Percentiles rank a stretch among this genome's conserved stretches.
These are phyloP conservation scores for Xylaria sp. DNA, from an alignment of 2,329 filamentous ascomycete species.

Conservation along the genomic window DNA sequence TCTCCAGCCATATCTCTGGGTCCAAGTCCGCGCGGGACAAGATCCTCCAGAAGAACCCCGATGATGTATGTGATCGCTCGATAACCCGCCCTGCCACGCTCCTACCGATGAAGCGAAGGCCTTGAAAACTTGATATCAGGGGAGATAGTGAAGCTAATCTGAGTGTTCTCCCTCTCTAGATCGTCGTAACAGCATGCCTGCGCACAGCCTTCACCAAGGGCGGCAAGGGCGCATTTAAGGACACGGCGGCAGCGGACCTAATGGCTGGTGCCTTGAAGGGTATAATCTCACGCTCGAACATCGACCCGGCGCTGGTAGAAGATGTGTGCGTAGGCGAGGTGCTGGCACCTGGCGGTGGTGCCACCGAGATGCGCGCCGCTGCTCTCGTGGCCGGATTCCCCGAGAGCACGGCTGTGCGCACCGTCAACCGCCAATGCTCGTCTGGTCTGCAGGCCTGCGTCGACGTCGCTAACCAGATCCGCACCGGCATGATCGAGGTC, in stretches of 20 bases:
- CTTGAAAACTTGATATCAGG: neutral
- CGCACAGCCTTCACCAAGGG: slow-evolving; percentile 93
- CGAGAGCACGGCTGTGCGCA: slow-evolving; percentile 83
- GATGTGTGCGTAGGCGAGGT: slow-evolving; percentile 94
- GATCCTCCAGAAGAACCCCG: slow-evolving; percentile 73
- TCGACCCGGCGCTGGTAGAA: slow-evolving; percentile 88
- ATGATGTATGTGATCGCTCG: slow-evolving; percentile 64
- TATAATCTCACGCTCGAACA: slow-evolving; percentile 84
- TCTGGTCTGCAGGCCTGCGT: slow-evolving; percentile 92
- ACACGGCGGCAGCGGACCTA: slow-evolving; percentile 87
- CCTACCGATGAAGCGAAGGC: neutral
- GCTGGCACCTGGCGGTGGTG: slow-evolving; percentile 90
- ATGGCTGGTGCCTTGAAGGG: slow-evolving; percentile 85
- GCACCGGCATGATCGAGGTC: slow-evolving; percentile 91
- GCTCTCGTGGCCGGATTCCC: slow-evolving; percentile 92
- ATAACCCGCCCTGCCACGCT: neutral
- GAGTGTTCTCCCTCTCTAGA: slow-evolving; percentile 54
- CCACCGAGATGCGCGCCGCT: slow-evolving; percentile 96
- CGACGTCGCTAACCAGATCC: slow-evolving; percentile 94
- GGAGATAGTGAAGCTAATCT: slow-evolving; percentile 23
- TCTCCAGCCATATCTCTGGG: slow-evolving; percentile 69
- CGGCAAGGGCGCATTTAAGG: slow-evolving; percentile 94
- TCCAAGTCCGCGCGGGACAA: slow-evolving; percentile 61
- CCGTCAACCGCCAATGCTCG: slow-evolving; percentile 93
- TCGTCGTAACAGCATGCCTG: slow-evolving; percentile 92